Evolutionary conservation across 805 yeast genomes (phyloP), one percentile per base, ranked within the genome.

Genomic region (Metschnikowia santaceciliae): DNA sequence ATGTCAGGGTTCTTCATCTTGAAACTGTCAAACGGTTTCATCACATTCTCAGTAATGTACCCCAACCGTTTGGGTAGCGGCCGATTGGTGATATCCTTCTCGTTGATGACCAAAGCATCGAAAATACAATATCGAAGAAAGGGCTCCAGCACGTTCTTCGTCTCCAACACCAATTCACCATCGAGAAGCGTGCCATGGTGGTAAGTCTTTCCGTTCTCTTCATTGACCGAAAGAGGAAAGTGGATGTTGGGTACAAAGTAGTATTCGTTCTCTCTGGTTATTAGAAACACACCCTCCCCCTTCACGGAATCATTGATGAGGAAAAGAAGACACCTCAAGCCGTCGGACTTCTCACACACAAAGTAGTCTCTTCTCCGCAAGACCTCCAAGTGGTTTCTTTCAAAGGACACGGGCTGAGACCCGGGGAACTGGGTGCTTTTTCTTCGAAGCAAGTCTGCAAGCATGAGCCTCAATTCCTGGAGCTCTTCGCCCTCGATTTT

Each of bases 301-400:
- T 82, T 83, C 6, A 83, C 81, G 13, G 86, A 85, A 49, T 84
- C 86, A 33, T 80, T 70, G 68, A 87, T 68, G 4, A 84, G 77
- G 47, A 86, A 77, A 75, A 94, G 74, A 48, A 94, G 71, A 52
- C 95, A 90, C 48, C 99, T 75, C 45, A 92, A 72, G 0, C 99
- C 99, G 68, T 94, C 99, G 0, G 94, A 82, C 65, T 94, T 94
- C 62, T 94, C 99, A 71, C 99, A 95, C 0, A 94, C 99, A 58
- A 83, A 84, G 64, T 91, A 94, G 61, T 95, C 98, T 52, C 84
- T 83, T 3, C 76, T 69, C 63, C 78, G 64, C 44, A 94, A 71
- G 33, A 83, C 80, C 65, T 66, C 65, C 22, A 94, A 73, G 68
- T 92, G 97, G 33, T 77, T 72, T 49, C 89, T 76, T 40, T 88